These are phyloP conservation scores for Dactylis glomerata DNA, from an alignment of 176 grass and related monocot species.

Conservation along the genomic window DNA sequence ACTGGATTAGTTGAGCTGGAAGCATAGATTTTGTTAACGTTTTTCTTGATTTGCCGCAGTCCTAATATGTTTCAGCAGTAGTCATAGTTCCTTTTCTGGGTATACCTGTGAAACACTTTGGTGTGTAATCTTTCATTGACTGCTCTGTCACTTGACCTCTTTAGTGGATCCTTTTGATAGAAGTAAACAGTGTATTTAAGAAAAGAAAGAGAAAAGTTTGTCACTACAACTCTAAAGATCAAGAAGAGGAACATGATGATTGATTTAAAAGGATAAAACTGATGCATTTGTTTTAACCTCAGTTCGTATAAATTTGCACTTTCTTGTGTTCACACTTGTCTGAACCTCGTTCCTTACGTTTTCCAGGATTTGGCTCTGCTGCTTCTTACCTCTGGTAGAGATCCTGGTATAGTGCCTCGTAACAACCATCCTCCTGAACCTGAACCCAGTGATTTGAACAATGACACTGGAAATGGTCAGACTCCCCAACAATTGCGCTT, in stretches of 20 bases:
- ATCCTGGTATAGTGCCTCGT: conserved; percentile 91
- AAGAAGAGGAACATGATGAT: not conserved
- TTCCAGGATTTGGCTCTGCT: conserved; percentile 85
- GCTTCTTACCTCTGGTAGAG: conserved; percentile 85
- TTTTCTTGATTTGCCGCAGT: not conserved
- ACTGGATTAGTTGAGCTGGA: not conserved
- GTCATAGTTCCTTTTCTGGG: not conserved
- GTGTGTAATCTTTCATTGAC: not conserved
- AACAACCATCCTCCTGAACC: conserved; percentile 83
- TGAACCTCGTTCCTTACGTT: conserved; percentile 21
- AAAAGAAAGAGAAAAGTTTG: not conserved
- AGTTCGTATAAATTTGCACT: not conserved
- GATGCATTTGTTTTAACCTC: not conserved
- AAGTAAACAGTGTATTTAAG: not conserved
- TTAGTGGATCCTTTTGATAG: not conserved
- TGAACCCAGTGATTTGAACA: conserved; percentile 53
- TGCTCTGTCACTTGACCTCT: not conserved
- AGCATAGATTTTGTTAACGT: not conserved
- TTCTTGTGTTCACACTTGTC: not conserved
- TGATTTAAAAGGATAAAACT: not conserved
- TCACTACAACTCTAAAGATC: not conserved
- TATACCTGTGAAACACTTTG: not conserved
- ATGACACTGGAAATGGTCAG: conserved; percentile 47
- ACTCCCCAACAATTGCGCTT: conserved; percentile 77
- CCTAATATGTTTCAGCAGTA: not conserved